phyloP scores from a whole-genome alignment of 768 basidiomycete genomes.

The Kwoniella botswanensis region DNA sequence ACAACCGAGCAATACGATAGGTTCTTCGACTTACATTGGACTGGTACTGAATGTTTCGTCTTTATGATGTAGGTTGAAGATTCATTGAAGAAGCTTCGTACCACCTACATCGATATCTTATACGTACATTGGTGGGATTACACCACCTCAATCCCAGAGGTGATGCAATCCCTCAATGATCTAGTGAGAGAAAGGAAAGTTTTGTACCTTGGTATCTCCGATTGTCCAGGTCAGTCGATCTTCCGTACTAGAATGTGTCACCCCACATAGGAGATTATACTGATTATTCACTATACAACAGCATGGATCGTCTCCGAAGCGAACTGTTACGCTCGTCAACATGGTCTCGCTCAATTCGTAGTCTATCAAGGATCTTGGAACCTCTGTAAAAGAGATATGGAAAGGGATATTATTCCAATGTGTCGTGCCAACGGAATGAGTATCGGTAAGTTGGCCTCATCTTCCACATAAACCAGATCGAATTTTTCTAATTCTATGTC shows the following conservation, averaged over 20 bases:
- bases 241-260: background rate
- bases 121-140: conserved; percentile 62
- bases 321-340: conserved; percentile 64
- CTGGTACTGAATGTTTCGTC: background rate
- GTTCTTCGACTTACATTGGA: background rate
- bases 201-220: conserved; percentile 47
- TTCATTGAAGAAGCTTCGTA: conserved; percentile 42
- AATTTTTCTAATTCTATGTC: background rate
- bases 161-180: conserved; percentile 66
- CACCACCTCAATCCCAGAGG: conserved; percentile 64
- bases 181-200: conserved; percentile 64
- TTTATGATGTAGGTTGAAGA: conserved; percentile 44
- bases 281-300: background rate
- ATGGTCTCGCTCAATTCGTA: conserved; percentile 64
- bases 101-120: conserved; percentile 43
- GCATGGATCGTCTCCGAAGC: conserved; percentile 37
- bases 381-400: conserved; percentile 60
- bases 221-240: conserved; percentile 29
- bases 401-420: conserved; percentile 65
- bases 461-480: background rate
- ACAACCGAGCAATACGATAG: no score
- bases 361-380: conserved; percentile 60
- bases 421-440: conserved; percentile 22
- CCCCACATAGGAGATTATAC: no score
- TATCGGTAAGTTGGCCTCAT: conserved; percentile 10